Conservation (phyloP, 768 basidiomycete species). For the Rhodotorula paludigena region DNA sequence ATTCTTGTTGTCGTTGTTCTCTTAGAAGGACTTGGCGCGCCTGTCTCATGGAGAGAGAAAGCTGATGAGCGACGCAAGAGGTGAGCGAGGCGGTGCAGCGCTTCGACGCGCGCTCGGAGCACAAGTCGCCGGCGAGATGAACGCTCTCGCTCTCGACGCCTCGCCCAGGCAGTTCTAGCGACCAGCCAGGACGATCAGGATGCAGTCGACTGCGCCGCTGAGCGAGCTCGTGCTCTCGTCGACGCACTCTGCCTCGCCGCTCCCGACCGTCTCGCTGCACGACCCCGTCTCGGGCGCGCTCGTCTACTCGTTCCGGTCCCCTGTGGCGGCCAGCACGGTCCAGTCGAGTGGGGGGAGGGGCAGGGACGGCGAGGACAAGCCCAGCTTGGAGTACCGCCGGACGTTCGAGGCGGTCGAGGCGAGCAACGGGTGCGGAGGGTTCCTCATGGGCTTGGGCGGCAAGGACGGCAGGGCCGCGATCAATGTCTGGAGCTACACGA, state of each 20-base stretch:
- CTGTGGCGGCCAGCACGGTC: conserved; percentile 1
- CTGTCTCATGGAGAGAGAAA: too few species aligned
- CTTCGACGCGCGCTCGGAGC: too few species aligned
- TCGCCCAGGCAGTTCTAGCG: neutral
- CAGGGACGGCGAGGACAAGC: conserved; percentile 4
- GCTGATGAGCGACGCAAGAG: too few species aligned
- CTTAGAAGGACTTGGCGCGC: too few species aligned
- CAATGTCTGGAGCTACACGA: conserved; percentile 91
- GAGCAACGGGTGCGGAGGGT: conserved; percentile 67
- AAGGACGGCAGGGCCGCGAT: conserved; percentile 84
- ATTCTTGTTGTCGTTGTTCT: too few species aligned
- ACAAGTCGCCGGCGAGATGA: too few species aligned
- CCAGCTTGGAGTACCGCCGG: conserved; percentile 5
- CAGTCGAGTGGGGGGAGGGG: neutral
- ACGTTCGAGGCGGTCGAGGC: conserved; percentile 63
- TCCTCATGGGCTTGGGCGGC: conserved; percentile 62
- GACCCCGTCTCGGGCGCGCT: conserved; percentile 31
- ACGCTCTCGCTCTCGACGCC: neutral
- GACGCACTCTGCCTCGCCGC: conserved; percentile 12
- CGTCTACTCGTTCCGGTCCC: conserved; percentile 32
- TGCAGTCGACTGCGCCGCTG: conserved; percentile 10
- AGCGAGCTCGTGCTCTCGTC: conserved; percentile 36
- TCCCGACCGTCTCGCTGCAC: conserved; percentile 33
- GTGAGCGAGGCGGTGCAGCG: too few species aligned
- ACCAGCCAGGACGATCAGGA: neutral